Evolutionary conservation across 2,329 filamentous ascomycete genomes (phyloP).

Genomic region (Lachnellula cervina): DNA sequence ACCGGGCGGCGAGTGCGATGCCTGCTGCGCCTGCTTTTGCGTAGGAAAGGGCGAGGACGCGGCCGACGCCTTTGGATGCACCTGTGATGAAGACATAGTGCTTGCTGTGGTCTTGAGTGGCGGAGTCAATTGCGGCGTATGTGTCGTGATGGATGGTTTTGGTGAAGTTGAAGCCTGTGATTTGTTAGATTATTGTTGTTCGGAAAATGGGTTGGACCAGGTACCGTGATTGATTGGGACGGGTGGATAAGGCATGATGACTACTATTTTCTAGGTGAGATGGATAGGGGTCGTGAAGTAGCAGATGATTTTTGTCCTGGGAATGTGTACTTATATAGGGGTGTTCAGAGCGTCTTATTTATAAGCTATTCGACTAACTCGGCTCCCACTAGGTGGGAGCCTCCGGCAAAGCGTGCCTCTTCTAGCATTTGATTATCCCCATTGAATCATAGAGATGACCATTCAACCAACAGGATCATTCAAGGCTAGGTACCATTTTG

Average conservation of each 20-base stretch:
- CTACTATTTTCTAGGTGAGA: background rate
- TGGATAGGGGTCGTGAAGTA: background rate
- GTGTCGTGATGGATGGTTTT: slow-evolving; percentile 39
- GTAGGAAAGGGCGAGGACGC: slow-evolving; percentile 20
- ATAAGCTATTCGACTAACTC: no score
- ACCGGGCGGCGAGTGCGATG: slow-evolving; percentile 19
- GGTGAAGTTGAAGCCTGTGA: slow-evolving; percentile 1
- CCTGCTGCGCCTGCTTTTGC: slow-evolving; percentile 21
- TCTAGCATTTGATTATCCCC: no score
- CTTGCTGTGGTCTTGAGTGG: slow-evolving; percentile 17
- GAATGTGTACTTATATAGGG: background rate
- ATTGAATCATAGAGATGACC: no score
- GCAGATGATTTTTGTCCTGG: background rate
- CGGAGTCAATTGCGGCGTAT: slow-evolving; percentile 48
- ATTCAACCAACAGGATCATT: no score
- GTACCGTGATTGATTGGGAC: background rate
- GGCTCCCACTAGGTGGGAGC: no score
- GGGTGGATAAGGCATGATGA: background rate
- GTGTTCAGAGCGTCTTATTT: no score
- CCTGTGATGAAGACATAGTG: slow-evolving; percentile 22
- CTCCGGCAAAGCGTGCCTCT: no score
- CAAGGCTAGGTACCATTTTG: no score
- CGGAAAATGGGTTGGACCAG: background rate
- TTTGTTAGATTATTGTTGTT: background rate
- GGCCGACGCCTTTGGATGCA: slow-evolving; percentile 21